Conservation (phyloP, 352 stramenopile genomes). For the Aphanomyces invadans region DNA sequence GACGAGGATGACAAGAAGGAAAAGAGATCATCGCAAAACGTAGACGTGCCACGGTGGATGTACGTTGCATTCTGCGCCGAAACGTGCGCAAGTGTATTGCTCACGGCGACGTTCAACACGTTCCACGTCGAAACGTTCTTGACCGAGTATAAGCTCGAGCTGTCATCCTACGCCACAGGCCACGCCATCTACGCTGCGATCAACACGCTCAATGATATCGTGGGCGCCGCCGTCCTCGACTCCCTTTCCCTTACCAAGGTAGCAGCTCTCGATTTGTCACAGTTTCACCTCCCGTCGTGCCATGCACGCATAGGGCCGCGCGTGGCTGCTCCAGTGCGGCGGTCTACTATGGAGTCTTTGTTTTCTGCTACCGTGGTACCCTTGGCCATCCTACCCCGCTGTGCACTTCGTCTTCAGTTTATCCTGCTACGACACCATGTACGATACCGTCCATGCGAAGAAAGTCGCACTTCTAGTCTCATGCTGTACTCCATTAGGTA, state of each 20-base stretch:
- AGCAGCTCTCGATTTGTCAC: neutral
- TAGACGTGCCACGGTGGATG: neutral
- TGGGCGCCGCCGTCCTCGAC: constrained; percentile 10
- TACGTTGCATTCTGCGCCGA: constrained; percentile 14
- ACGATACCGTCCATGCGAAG: neutral
- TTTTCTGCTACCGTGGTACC: constrained; percentile 18
- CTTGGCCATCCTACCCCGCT: constrained; percentile 13
- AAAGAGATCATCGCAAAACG: neutral
- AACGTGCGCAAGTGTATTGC: neutral
- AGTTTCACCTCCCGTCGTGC: no score
- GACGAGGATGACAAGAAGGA: constrained; percentile 9
- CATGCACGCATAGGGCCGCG: neutral
- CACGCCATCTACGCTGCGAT: constrained; percentile 13
- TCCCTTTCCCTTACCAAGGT: neutral
- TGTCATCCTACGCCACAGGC: constrained; percentile 12
- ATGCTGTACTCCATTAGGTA: neutral
- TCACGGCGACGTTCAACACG: constrained; percentile 13
- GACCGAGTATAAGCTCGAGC: constrained; percentile 19
- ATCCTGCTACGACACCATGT: constrained; percentile 18
- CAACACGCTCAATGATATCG: constrained; percentile 22
- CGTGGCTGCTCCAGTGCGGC: constrained; percentile 12
- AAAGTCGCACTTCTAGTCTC: no score
- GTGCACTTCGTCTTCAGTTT: constrained; percentile 17
- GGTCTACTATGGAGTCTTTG: neutral
- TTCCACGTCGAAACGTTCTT: constrained; percentile 23